Evolutionary conservation across 129 eudicot species (phyloP).

Genomic region (Lactuca sativa): DNA sequence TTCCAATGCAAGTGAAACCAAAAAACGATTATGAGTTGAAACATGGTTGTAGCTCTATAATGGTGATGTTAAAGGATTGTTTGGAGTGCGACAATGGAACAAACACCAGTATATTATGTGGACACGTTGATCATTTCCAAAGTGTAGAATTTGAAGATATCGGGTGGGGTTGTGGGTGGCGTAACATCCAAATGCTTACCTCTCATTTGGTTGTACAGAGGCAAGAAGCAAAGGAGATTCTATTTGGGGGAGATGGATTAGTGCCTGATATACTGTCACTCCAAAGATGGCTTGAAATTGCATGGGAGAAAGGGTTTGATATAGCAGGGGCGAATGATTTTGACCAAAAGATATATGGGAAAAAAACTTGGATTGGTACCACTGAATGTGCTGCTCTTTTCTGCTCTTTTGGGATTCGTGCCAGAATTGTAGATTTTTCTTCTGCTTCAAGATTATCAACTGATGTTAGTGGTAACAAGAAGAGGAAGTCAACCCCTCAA

Average conservation of each 20-base stretch:
- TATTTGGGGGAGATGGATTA: conserved; percentile 73
- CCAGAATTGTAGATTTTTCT: conserved; percentile 75
- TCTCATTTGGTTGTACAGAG: conserved; percentile 68
- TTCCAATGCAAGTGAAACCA: too few species aligned
- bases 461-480: neutral
- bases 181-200: conserved; percentile 89
- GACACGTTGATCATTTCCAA: conserved; percentile 75
- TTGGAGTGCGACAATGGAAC: conserved; percentile 57
- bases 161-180: conserved; percentile 99
- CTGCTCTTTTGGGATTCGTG: conserved; percentile 89
- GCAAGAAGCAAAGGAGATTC: conserved; percentile 48
- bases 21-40: neutral
- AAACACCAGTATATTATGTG: conserved; percentile 50
- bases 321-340: conserved; percentile 59
- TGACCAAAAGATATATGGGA: conserved; percentile 51
- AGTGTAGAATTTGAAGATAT: conserved; percentile 51
- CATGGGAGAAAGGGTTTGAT: conserved; percentile 89
- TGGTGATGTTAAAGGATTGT: conserved; percentile 54
- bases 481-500: conserved; percentile 24
- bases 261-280: conserved; percentile 81
- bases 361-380: conserved; percentile 79
- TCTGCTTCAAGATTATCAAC: conserved; percentile 14
- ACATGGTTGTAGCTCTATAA: conserved; percentile 28
- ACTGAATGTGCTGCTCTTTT: conserved; percentile 88
- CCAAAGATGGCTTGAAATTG: conserved; percentile 87